phyloP scores from a whole-genome alignment of 116 monocot genomes.

The Iris pallida region DNA sequence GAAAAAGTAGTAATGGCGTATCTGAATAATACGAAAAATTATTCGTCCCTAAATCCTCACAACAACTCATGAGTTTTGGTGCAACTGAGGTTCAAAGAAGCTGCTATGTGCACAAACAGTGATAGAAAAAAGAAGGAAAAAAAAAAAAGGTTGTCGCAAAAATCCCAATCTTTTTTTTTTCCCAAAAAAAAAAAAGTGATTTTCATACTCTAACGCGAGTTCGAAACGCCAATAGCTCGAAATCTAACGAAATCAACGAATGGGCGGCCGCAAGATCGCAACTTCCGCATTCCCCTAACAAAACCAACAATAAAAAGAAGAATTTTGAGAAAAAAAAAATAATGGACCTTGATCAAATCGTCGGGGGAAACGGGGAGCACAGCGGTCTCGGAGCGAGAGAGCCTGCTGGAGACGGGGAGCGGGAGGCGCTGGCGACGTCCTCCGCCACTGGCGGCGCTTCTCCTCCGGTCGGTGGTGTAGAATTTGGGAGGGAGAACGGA shows the following conservation, averaged over 20 bases:
- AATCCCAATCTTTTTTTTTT: not conserved
- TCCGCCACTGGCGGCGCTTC: slow-evolving; percentile 4
- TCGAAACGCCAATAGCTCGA: too few species aligned
- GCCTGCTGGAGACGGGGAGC: slow-evolving; percentile 36
- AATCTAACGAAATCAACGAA: not conserved
- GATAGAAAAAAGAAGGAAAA: too few species aligned
- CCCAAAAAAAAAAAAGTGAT: not conserved
- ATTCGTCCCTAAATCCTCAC: too few species aligned
- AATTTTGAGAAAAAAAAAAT: not conserved
- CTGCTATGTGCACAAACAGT: too few species aligned
- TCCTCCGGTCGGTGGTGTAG: slow-evolving; percentile 1
- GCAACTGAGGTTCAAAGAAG: too few species aligned
- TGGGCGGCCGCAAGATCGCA: not conserved
- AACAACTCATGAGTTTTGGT: too few species aligned
- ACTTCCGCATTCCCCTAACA: not conserved
- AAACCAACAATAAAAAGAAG: not conserved
- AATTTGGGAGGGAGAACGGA: slow-evolving; percentile 8
- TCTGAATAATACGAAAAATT: too few species aligned
- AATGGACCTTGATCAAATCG: slow-evolving; percentile 44
- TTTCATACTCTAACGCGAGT: too few species aligned
- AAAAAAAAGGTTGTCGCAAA: too few species aligned
- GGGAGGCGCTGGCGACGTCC: slow-evolving; percentile 7
- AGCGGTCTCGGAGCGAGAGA: slow-evolving; percentile 23
- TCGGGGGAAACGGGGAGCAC: slow-evolving; percentile 61
- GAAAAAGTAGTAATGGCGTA: too few species aligned